Evolutionary conservation across 2,329 filamentous ascomycete genomes (phyloP), one percentile per base, ranked within the genome.

Genomic region (Neurospora sp.): DNA sequence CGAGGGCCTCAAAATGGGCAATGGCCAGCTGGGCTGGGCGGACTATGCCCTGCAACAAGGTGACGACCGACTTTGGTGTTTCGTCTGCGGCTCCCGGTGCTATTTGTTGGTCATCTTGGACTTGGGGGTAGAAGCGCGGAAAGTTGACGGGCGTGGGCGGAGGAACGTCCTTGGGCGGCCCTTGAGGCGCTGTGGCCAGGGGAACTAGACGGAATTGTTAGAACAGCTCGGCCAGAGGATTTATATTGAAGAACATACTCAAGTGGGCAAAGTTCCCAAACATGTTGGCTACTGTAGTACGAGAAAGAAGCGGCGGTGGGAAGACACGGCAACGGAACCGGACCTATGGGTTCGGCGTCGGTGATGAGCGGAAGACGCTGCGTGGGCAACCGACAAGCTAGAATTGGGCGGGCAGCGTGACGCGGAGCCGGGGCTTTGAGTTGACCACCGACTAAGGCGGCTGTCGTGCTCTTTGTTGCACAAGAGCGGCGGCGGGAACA

Each of bases 1-100:
- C 87, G 43, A 90, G 81, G 11, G 87, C 87, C 71, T 84, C 81
- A 69, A 90, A 84, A 71, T 88, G 84, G 52, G 81, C 75, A 57
- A 83, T 76, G 37, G 76, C 78, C 70, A 87, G 78, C 69, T 87
- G 84, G 28, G 78, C 76, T 2, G 86, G 84, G 46, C 88, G 84
- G 68, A 86, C 82, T 37, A 88, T 84, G 39, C 78, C 79, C 75
- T 87, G 85, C 40, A 90, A 80, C 57, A 88, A 76, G 66, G 80
- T 77, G 19, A 86, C 81, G 67, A 89, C 76, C 33, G 83, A 82
- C 52, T 77, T 73, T 3, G 79, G 71, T 36, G 75, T 71, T 46
- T 69, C 70, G 67, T 69, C 46, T 40, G 68, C 66, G 65, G 69
- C 66, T 36, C 17, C 12, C 33, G 28, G 23, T 67, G 37, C 68